Evolutionary conservation across 2,329 filamentous ascomycete genomes (phyloP).

Genomic region (Lachnellula willkommii): DNA sequence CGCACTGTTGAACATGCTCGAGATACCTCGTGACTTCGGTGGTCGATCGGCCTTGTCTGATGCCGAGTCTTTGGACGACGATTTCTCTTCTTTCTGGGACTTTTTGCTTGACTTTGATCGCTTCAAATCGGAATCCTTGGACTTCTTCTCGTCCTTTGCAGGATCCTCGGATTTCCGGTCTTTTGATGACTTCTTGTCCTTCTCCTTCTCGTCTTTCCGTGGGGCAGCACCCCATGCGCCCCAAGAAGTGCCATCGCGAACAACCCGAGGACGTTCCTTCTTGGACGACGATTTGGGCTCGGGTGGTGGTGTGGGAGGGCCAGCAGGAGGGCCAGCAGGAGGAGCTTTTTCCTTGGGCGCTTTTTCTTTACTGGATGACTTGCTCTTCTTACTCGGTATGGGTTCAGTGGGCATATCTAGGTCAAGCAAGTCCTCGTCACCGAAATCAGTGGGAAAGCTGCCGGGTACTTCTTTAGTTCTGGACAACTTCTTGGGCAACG

Average conservation of each 20-base stretch:
- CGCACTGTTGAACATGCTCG: slow-evolving; percentile 63
- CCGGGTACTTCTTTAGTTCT: slow-evolving; percentile 46
- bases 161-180: slow-evolving; percentile 25
- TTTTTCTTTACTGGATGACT: slow-evolving; percentile 34
- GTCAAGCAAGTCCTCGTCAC: slow-evolving; percentile 41
- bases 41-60: slow-evolving; percentile 51
- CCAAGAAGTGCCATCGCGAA: slow-evolving; percentile 66
- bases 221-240: slow-evolving; percentile 62
- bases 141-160: slow-evolving; percentile 29
- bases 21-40: slow-evolving; percentile 41
- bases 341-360: slow-evolving; percentile 31
- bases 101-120: slow-evolving; percentile 54
- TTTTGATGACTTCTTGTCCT: slow-evolving; percentile 26
- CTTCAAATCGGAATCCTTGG: slow-evolving; percentile 46
- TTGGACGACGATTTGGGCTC: slow-evolving; percentile 56
- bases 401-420: slow-evolving; percentile 45
- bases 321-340: slow-evolving; percentile 28
- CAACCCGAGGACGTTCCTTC: slow-evolving; percentile 73
- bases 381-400: slow-evolving; percentile 38
- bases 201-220: slow-evolving; percentile 34
- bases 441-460: slow-evolving; percentile 51
- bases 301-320: slow-evolving; percentile 39
- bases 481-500: slow-evolving; percentile 34
- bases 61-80: slow-evolving; percentile 61
- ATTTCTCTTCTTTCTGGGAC: slow-evolving; percentile 57